phyloP scores from a whole-genome alignment of 257 asterid genomes.

The Solanum megistacrolobum region DNA sequence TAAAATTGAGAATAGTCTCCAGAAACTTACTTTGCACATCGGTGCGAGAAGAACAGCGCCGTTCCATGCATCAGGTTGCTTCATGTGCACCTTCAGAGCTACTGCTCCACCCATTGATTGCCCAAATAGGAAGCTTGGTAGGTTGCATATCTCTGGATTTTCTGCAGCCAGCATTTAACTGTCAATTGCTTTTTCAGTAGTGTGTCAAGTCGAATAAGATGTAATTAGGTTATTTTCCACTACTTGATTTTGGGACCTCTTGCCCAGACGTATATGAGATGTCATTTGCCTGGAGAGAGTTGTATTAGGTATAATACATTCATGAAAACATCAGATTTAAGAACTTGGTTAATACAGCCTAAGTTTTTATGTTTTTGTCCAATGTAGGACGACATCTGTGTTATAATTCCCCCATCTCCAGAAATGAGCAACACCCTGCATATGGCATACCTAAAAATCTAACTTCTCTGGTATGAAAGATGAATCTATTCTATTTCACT shows the following conservation, averaged over 20 bases:
- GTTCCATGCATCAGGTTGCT: constrained; percentile 51
- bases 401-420: neutral
- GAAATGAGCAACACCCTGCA: neutral
- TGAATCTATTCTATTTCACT: neutral
- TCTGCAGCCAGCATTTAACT: constrained; percentile 16
- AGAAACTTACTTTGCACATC: constrained; percentile 51
- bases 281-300: neutral
- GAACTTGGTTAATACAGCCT: neutral
- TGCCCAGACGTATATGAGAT: neutral
- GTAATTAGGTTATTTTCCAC: neutral
- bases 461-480: neutral
- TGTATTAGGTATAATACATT: neutral
- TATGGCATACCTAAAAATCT: neutral
- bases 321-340: neutral
- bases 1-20: neutral
- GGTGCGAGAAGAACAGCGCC: constrained; percentile 69
- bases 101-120: constrained; percentile 87
- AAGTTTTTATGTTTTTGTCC: neutral
- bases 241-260: neutral
- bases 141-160: constrained; percentile 27
- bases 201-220: neutral
- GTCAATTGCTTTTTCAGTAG: neutral
- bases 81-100: constrained; percentile 49
- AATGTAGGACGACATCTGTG: neutral
- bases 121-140: constrained; percentile 48